Evolutionary conservation across 495 filamentous ascomycete species (phyloP).

Genomic region (Penicillium tannophilum): DNA sequence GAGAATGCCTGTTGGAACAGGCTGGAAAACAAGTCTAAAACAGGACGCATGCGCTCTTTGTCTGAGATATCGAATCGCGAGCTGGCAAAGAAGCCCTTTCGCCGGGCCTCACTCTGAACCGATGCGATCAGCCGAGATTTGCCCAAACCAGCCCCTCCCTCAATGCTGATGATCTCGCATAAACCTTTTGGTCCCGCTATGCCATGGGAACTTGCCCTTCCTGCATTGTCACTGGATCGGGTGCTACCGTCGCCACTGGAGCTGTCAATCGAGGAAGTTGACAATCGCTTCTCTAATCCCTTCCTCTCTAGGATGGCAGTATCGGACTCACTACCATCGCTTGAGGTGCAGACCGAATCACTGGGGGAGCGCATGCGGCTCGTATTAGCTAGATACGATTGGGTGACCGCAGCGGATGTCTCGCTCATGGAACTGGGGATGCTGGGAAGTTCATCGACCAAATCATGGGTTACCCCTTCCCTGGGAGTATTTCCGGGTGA

Average conservation of each 20-base stretch:
- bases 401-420: neutral
- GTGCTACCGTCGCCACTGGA: neutral
- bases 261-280: neutral
- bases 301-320: neutral
- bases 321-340: neutral
- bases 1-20: conserved; percentile 79
- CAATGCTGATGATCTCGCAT: conserved; percentile 68
- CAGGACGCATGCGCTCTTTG: conserved; percentile 49
- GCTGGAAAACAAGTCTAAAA: conserved; percentile 66
- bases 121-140: conserved; percentile 68
- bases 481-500: neutral
- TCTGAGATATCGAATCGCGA: conserved; percentile 71
- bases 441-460: neutral
- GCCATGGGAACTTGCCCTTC: conserved; percentile 17
- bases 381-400: neutral
- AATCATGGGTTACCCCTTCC: neutral
- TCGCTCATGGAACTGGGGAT: neutral
- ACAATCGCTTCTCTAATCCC: neutral
- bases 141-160: conserved; percentile 65
- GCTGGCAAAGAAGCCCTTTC: conserved; percentile 66
- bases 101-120: conserved; percentile 58
- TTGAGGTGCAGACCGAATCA: neutral
- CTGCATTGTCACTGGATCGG: neutral
- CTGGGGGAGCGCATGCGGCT: neutral
- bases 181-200: conserved; percentile 60